Evolutionary conservation across 352 stramenopile species (phyloP), one percentile per base, ranked within the genome.

Genomic region (Globisporangium parvum): DNA sequence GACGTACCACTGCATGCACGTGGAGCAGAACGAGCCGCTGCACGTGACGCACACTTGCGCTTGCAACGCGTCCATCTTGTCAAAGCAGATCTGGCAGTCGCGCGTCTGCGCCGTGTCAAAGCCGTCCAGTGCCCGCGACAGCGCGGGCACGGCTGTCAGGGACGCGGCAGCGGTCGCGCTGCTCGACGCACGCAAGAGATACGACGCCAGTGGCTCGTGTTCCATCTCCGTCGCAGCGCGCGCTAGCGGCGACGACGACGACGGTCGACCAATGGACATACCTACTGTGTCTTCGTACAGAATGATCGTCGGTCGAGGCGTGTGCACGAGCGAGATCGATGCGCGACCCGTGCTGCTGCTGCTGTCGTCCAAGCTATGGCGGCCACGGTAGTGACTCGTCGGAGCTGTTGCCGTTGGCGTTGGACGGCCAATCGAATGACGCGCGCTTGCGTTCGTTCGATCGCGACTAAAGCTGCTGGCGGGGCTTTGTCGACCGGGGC

Each of bases 51-150:
- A 91, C 44, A 67, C 67, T 42, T 88, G 74, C 3, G 63, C 51
- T 33, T 82, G 67, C 15, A 72, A 37, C 6, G 63, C 59, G 21
- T 85, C 75, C 50, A 88, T 60, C 31, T 66, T 71, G 48, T 91
- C 77, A 41, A 85, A 91, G 67, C 80, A 91, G 59, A 91, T 87
- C 66, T 87, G 74, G 56, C 80, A 91, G 47, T 87, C 75, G 41
- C 60, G 67, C 28, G 50, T 60, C 41, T 53, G 57, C 1, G 18
- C 49, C 41, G 59, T 63, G 47, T 75, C 70, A 40, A 77, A 67
- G 41, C 51, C 48, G 9, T 74, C 52, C 12, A 39, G 48, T 1
- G 50, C 62, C 58, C 24, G 57, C 15, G 20, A n/a, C 2, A 23
- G 5, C n/a, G 24, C 4, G 28, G 31, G 40, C 20, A 24, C 35